Percentiles rank a stretch among this genome's conserved stretches.
These are phyloP conservation scores for Corylus avellana DNA, from an alignment of 306 rosid species.

Conservation along the genomic window DNA sequence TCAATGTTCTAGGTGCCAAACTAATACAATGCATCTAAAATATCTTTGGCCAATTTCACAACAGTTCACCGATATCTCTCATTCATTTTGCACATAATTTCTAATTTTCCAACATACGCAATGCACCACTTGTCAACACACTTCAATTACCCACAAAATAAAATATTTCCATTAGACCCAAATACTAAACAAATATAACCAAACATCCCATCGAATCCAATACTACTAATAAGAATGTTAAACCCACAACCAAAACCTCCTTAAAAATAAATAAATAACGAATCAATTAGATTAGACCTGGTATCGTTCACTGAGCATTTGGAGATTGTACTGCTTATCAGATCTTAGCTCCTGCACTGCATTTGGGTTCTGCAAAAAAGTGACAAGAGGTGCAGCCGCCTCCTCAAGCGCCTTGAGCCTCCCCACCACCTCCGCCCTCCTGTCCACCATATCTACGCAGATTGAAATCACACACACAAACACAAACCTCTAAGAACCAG, in stretches of 20 bases:
- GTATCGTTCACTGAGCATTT: slow-evolving; percentile 85
- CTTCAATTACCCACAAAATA: neutral
- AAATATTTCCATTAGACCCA: neutral
- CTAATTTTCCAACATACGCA: neutral
- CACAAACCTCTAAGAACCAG: neutral
- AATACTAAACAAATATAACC: neutral
- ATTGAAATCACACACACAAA: slow-evolving; percentile 19
- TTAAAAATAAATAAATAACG: neutral
- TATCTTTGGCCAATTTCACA: neutral
- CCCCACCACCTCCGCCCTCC: slow-evolving; percentile 54
- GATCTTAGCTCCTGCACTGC: slow-evolving; percentile 88
- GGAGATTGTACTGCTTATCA: slow-evolving; percentile 87
- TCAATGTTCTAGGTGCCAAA: neutral
- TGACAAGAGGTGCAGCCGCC: slow-evolving; percentile 84
- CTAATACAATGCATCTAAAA: neutral
- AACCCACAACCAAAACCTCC: neutral
- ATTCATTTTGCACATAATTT: neutral
- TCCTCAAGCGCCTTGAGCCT: slow-evolving; percentile 66
- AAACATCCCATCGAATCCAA: neutral
- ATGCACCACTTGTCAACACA: neutral
- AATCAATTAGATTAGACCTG: slow-evolving; percentile 54
- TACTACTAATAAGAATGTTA: neutral
- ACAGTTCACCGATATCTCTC: neutral
- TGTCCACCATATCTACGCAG: slow-evolving; percentile 43
- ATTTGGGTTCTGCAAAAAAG: slow-evolving; percentile 68